Evolutionary conservation across 2,329 filamentous ascomycete species (phyloP).

Genomic region (Dothideomycetes sp.): DNA sequence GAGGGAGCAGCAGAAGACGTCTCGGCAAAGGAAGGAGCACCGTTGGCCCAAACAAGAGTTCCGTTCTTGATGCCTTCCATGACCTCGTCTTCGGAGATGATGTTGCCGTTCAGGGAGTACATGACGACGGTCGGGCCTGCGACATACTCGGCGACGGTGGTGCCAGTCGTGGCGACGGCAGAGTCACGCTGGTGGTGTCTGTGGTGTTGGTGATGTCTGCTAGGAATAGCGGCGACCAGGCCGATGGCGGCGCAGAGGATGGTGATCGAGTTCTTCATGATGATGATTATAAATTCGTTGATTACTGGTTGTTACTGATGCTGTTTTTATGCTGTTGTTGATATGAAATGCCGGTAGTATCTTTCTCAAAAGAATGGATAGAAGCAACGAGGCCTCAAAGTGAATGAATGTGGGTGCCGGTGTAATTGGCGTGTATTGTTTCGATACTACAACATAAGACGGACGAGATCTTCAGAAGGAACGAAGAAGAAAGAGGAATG

Average conservation of each 20-base stretch:
- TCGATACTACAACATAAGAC: conserved; percentile 5
- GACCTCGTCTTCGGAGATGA: conserved; percentile 55
- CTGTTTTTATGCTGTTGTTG: background rate
- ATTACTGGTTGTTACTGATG: background rate
- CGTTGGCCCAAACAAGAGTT: conserved; percentile 53
- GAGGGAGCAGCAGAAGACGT: conserved; percentile 19
- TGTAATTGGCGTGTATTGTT: background rate
- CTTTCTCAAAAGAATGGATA: conserved; percentile 11
- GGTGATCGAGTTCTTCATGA: conserved; percentile 30
- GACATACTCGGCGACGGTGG: conserved; percentile 44
- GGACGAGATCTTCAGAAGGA: conserved; percentile 6
- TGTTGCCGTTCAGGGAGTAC: conserved; percentile 61
- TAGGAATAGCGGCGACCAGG: conserved; percentile 48
- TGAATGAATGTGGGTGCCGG: no score
- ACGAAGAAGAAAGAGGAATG: conserved; percentile 2
- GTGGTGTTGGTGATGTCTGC: conserved; percentile 50
- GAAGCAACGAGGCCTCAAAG: conserved; percentile 12
- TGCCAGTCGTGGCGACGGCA: conserved; percentile 37
- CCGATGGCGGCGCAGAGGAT: conserved; percentile 29
- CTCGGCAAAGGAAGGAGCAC: conserved; percentile 27
- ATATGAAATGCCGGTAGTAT: conserved; percentile 6
- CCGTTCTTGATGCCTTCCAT: conserved; percentile 63
- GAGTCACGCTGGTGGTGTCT: conserved; percentile 42
- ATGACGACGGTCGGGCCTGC: conserved; percentile 55
- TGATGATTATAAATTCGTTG: conserved; percentile 14